Percentiles rank a stretch among this genome's conserved stretches.
Evolutionary conservation across 2,329 filamentous ascomycete species (phyloP).

Genomic region (Exophiala aquamarina): DNA sequence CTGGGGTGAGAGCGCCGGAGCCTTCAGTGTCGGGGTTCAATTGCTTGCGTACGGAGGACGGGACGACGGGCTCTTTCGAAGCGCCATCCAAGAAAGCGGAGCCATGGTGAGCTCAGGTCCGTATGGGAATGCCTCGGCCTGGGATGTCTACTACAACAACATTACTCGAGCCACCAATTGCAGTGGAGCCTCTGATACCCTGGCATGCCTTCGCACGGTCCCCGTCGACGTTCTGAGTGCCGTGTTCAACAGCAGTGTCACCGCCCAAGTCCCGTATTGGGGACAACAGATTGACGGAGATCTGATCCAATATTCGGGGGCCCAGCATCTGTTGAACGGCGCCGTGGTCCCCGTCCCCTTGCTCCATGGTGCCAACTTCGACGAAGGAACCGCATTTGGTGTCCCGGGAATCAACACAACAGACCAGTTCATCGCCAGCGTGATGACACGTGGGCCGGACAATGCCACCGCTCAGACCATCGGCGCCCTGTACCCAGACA

Average conservation of each 20-base stretch:
- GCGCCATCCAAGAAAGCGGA: slow-evolving; percentile 53
- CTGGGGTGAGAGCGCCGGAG: slow-evolving; percentile 39
- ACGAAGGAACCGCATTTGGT: slow-evolving; percentile 63
- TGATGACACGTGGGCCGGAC: slow-evolving; percentile 32
- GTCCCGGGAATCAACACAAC: slow-evolving; percentile 54
- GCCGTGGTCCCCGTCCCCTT: slow-evolving; percentile 65
- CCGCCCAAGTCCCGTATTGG: slow-evolving; percentile 11
- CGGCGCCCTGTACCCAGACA: slow-evolving; percentile 54
- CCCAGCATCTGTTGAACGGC: slow-evolving; percentile 55
- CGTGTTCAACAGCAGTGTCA: slow-evolving; percentile 44
- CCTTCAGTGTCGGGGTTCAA: slow-evolving; percentile 39
- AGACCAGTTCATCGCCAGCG: slow-evolving; percentile 49
- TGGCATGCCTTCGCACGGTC: slow-evolving; percentile 65
- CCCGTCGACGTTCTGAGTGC: slow-evolving; percentile 60
- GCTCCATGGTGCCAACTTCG: slow-evolving; percentile 63
- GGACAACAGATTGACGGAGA: slow-evolving; percentile 48
- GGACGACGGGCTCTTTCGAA: slow-evolving; percentile 56
- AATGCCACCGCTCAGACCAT: slow-evolving; percentile 31
- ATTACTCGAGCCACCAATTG: slow-evolving; percentile 64
- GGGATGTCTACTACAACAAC: slow-evolving; percentile 52
- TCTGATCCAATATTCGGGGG: slow-evolving; percentile 50
- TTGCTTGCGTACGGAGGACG: slow-evolving; percentile 55
- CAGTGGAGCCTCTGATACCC: slow-evolving; percentile 53
- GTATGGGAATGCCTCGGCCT: slow-evolving; percentile 7
- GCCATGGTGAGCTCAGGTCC: slow-evolving; percentile 30